Conservation (phyloP, 1,139 yeast species). For the Magnusiomyces suaveolens region DNA sequence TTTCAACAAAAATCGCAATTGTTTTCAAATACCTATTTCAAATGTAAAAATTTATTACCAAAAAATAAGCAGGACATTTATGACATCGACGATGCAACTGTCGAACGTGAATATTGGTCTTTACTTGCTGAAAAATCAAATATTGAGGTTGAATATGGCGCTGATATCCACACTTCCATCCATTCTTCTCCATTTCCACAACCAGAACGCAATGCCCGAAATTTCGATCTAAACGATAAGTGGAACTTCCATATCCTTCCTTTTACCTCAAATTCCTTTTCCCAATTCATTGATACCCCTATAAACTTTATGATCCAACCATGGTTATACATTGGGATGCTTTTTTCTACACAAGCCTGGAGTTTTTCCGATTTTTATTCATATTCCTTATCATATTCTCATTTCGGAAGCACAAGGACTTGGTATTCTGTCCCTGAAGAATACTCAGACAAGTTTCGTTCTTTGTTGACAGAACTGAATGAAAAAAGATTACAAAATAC, state of each 20-base stretch:
- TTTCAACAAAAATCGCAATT: slow-evolving; percentile 50
- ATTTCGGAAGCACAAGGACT: slow-evolving; percentile 53
- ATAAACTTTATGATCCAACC: slow-evolving; percentile 37
- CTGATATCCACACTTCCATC: slow-evolving; percentile 35
- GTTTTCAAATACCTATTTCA: slow-evolving; percentile 37
- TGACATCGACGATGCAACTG: slow-evolving; percentile 21
- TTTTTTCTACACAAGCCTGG: slow-evolving; percentile 64
- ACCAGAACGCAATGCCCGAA: slow-evolving; percentile 24
- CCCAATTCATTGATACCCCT: slow-evolving; percentile 35
- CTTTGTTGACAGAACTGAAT: slow-evolving; percentile 10
- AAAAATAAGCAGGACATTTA: background rate
- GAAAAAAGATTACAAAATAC: background rate
- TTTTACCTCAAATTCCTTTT: slow-evolving; percentile 42
- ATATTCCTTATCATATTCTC: slow-evolving; percentile 52
- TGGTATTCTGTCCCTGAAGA: slow-evolving; percentile 74
- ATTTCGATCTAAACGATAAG: slow-evolving; percentile 34
- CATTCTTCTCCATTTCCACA: slow-evolving; percentile 47
- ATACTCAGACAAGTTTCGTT: slow-evolving; percentile 44
- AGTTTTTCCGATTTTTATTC: slow-evolving; percentile 61
- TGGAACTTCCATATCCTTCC: slow-evolving; percentile 69
- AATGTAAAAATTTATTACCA: background rate
- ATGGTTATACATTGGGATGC: slow-evolving; percentile 48
- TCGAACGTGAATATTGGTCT: slow-evolving; percentile 33
- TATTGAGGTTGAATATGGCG: slow-evolving; percentile 43
- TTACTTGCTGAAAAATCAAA: slow-evolving; percentile 31